Base-by-base conservation (phyloP, 1,139 yeast genomes). In the Martiniozyma asiatica region DNA sequence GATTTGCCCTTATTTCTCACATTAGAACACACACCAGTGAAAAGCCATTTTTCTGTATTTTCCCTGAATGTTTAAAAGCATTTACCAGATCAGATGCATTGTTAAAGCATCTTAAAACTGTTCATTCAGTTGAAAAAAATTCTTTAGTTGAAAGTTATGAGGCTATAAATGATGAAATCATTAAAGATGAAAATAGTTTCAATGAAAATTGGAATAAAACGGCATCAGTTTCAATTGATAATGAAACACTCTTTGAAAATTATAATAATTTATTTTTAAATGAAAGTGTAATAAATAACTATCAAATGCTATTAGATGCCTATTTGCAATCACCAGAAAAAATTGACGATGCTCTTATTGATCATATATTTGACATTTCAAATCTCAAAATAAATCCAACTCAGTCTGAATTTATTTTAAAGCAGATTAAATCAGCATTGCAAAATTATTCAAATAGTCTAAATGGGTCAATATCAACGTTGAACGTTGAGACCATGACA, bases 1-100 rank as follows among this genome's bases (percentile, higher is more conserved):
- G 75, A 34, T 66, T 69, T 51, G 77, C 77, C 1, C 58, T 77
- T 20, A 61, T 73, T 1, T 61, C 77, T 0, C 87, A 77, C 46
- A 59, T 76, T 43, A 52, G 82, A 31, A 61, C 71, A 2, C 87
- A 77, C 47, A 70, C 81, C 0, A 76, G 79, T 1, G 81, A 74
- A 43, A 65, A 66, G 41, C 81, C 81, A 20, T 74, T 70, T 44
- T 70, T 63, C 40, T 79, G 92, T 47, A 64, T 73, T 0, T 60
- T 76, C 10, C 84, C 84, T 1, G 84, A 75, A 43, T 79, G 89
- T 52, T 69, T 66, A 35, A 64, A 70, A 37, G 65, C 64, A 31
- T 76, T 75, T 44, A 63, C 71, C 1, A 50, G 76, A 34, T 59
- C 74, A 1, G 81, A 73, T 39, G 79, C 76, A 1, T 56, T 79